Evolutionary conservation across 192 early-diverging fungal genomes (phyloP).

Genomic region (Rhizophagus clarus): DNA sequence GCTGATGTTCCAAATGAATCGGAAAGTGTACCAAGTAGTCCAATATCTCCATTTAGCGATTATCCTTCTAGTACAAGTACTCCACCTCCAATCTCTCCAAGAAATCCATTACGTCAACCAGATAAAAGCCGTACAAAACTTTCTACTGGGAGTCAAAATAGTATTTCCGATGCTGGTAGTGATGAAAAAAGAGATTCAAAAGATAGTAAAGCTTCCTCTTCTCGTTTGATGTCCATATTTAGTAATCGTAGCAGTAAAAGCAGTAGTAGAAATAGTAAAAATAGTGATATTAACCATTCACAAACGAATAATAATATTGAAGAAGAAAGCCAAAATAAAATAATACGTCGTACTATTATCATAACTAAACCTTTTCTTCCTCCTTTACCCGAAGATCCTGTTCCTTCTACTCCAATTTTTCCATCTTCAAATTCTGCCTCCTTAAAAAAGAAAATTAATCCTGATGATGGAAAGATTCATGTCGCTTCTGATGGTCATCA

Average conservation of each 20-base stretch:
- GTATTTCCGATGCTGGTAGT: neutral
- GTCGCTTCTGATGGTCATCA: conserved; percentile 18
- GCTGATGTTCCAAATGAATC: neutral
- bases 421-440: neutral
- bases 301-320: neutral
- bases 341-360: conserved; percentile 29
- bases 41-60: conserved; percentile 13
- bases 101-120: conserved; percentile 18
- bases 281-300: neutral
- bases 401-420: neutral
- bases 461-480: conserved; percentile 6
- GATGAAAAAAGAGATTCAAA: conserved; percentile 13
- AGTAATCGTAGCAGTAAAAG: conserved; percentile 9
- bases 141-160: conserved; percentile 5
- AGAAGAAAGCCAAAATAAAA: neutral
- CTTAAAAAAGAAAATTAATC: neutral
- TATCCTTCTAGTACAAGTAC: neutral
- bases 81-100: conserved; percentile 15
- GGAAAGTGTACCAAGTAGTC: conserved; percentile 16
- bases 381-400: conserved; percentile 20
- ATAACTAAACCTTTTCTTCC: conserved; percentile 30
- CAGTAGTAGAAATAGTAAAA: conserved; percentile 19
- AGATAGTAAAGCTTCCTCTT: conserved; percentile 9
- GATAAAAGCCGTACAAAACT: conserved; percentile 7
- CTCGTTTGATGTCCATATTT: conserved; percentile 16